Evolutionary conservation across 257 asterid genomes (phyloP).

Genomic region (Schizonepeta tenuifolia): DNA sequence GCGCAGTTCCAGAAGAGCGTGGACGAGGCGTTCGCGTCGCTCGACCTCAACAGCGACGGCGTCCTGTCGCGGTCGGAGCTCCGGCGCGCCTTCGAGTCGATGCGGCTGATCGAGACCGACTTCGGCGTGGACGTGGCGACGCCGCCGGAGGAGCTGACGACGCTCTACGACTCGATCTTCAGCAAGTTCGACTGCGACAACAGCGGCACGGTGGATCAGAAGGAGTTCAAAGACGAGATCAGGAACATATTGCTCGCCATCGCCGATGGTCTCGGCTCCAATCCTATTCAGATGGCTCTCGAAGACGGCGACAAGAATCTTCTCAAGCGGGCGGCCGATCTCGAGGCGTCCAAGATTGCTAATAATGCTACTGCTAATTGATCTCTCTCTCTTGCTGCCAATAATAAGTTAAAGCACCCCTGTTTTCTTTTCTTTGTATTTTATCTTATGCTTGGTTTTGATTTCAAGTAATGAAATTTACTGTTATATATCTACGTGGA

Average conservation of each 20-base stretch:
- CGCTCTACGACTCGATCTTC: conserved; percentile 83
- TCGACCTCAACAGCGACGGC: conserved; percentile 85
- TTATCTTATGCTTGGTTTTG: no score
- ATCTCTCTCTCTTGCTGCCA: no score
- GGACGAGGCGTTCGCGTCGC: conserved; percentile 57
- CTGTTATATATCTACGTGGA: no score
- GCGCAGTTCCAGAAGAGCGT: conserved; percentile 55
- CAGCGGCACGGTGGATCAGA: conserved; percentile 63
- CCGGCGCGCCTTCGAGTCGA: conserved; percentile 79
- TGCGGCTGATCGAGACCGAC: conserved; percentile 71
- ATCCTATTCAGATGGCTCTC: conserved; percentile 88
- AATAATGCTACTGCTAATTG: neutral
- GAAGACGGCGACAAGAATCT: conserved; percentile 68
- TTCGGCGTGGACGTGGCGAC: conserved; percentile 74
- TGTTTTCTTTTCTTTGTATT: no score
- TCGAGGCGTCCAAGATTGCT: conserved; percentile 63
- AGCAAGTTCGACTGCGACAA: conserved; percentile 61
- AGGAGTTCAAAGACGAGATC: conserved; percentile 69
- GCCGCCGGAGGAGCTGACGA: conserved; percentile 75
- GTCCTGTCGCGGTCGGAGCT: conserved; percentile 83
- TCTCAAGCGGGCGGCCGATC: conserved; percentile 85
- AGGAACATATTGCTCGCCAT: conserved; percentile 78
- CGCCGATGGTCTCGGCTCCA: conserved; percentile 84
- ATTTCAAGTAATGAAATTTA: no score
- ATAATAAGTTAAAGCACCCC: no score